Percentiles rank a stretch among this genome's conserved stretches.
Conservation (phyloP, 2,329 filamentous ascomycete species). For the Fusarium solani-melongenae region DNA sequence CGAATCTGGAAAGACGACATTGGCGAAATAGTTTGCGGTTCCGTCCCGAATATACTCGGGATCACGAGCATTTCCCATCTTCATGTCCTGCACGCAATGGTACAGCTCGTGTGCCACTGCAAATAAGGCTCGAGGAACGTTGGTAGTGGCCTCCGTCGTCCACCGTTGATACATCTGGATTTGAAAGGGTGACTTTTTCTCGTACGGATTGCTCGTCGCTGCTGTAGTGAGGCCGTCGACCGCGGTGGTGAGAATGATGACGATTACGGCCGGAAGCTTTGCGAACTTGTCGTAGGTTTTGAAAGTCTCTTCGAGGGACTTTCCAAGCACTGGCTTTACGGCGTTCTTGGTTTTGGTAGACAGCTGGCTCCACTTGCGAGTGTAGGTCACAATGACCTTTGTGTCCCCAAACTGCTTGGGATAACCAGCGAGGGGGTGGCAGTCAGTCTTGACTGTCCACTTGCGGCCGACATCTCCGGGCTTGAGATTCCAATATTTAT, state of each 20-base stretch:
- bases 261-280: conserved; percentile 1
- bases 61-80: background rate
- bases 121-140: conserved; percentile 10
- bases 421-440: conserved; percentile 11
- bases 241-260: conserved; percentile 13
- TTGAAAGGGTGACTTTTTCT: conserved; percentile 7
- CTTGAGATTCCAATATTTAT: conserved; percentile 2
- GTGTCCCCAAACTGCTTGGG: conserved; percentile 9
- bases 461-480: background rate
- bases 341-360: background rate
- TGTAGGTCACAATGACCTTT: conserved; percentile 21
- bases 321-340: conserved; percentile 11
- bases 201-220: conserved; percentile 14
- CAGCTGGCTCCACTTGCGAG: background rate
- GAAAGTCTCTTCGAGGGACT: conserved; percentile 8
- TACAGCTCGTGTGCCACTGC: conserved; percentile 26
- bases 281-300: conserved; percentile 13
- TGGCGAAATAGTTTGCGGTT: conserved; percentile 32
- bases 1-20: conserved; percentile 15
- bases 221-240: background rate
- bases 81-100: conserved; percentile 20
- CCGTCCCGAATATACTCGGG: conserved; percentile 14
- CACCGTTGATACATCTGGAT: conserved; percentile 9
- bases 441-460: conserved; percentile 14
- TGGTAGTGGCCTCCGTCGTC: conserved; percentile 1